Evolutionary conservation across 2,329 filamentous ascomycete species (phyloP).

Genomic region (Dactylella cylindrospora): DNA sequence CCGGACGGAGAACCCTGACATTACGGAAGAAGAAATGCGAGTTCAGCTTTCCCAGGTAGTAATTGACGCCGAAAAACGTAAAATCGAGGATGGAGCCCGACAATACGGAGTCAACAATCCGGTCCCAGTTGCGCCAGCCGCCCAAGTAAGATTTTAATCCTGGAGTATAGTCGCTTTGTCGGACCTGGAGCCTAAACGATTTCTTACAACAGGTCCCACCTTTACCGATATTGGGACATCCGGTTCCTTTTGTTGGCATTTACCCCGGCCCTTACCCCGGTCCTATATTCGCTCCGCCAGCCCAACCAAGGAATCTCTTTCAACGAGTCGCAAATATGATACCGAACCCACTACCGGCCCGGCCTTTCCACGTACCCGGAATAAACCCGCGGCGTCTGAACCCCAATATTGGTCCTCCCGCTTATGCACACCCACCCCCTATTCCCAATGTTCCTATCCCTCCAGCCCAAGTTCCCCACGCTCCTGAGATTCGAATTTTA

Average conservation of each 20-base stretch:
- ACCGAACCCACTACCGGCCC: not conserved
- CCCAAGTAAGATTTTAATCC: no score
- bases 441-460: constrained; percentile 1
- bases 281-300: not conserved
- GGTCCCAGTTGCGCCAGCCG: no score
- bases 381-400: not conserved
- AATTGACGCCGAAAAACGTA: constrained; percentile 49
- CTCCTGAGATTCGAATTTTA: not conserved
- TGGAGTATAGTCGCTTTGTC: no score
- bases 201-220: constrained; percentile 21
- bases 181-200: no score
- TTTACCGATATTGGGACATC: constrained; percentile 14
- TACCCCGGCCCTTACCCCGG: not conserved
- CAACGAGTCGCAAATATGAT: constrained; percentile 17
- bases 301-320: constrained; percentile 8
- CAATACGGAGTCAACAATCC: constrained; percentile 4
- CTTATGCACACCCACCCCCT: not conserved
- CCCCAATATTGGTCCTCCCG: not conserved
- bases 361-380: no score
- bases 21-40: constrained; percentile 62
- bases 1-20: constrained; percentile 61
- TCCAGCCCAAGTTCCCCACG: no score
- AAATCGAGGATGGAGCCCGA: constrained; percentile 29
- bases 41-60: constrained; percentile 63
- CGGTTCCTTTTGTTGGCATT: constrained; percentile 11